Base-by-base conservation (phyloP, 805 yeast species). In the Wickerhamiella domercqiae region DNA sequence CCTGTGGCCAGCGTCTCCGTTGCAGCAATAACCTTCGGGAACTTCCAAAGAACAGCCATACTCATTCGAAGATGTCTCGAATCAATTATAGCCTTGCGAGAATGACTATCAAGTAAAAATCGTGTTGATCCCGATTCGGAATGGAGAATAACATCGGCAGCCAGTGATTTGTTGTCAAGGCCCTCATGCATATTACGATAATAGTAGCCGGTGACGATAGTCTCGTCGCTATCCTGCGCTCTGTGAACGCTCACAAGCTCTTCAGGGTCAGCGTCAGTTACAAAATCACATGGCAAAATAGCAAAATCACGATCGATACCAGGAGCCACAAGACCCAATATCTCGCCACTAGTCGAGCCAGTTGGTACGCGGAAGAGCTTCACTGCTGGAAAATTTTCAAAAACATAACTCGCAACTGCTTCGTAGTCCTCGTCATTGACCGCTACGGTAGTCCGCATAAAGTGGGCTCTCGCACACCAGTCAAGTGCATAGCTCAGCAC, bases 191-290 rank as follows among this genome's bases (percentile, higher is more conserved):
- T 64, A 54, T 86, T 86, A 43, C 68, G 64, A 62, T 84, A 86
- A 54, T 73, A 73, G n/a, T 82, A 72, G 26, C 79, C 66, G 3
- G 56, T 46, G 5, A 93, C 90, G 33, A 79, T 57, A 44, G 80
- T 82, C 21, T 64, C 60, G 29, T 70, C 77, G 31, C 13, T 6
- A 17, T 70, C 71, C 49, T 75, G 73, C 46, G 75, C 75, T 50
- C 95, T 66, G 55, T 76, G 86, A 36, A 78, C 79, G 52, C 87
- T 94, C 32, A 84, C 73, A 22, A 90, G 66, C 15, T 78, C 77
- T 50, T 81, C 87, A 7, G 97, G 94, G 3, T 94, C 94, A 28
- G 87, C 63, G 53, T 86, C 87, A 2, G 97, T 84, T 38, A 93
- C 66, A 54, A 90, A 81, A 56, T 93, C 98, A 61, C 96, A 87